These are phyloP conservation scores for Aspergillus carbonarius DNA, from an alignment of 2,329 filamentous ascomycete species.

Conservation along the genomic window DNA sequence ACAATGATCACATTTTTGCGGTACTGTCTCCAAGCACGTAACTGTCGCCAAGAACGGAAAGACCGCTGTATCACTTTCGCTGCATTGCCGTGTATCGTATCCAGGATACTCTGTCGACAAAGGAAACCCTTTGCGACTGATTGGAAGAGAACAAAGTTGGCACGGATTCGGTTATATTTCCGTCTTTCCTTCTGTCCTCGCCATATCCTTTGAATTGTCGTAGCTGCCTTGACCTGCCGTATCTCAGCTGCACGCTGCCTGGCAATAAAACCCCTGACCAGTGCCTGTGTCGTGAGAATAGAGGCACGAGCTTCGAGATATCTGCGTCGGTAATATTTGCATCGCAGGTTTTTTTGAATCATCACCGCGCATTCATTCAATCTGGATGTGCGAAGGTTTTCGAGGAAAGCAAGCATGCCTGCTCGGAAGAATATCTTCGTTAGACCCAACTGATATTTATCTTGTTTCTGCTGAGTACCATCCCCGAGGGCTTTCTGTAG, in stretches of 20 bases:
- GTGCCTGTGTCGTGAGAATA: conserved; percentile 76
- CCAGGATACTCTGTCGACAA: conserved; percentile 85
- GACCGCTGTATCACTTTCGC: conserved; percentile 85
- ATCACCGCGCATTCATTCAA: conserved; percentile 93
- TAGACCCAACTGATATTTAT: conserved; percentile 96
- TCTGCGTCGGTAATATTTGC: conserved; percentile 90
- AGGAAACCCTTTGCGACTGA: conserved; percentile 89
- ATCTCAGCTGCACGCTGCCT: conserved; percentile 76
- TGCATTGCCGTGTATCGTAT: conserved; percentile 89
- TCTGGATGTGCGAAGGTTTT: conserved; percentile 85
- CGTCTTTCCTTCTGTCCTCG: conserved; percentile 87
- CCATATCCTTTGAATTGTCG: conserved; percentile 94
- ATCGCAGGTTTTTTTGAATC: conserved; percentile 97
- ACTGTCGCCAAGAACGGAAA: conserved; percentile 78
- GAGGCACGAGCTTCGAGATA: conserved; percentile 84
- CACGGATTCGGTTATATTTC: conserved; percentile 72
- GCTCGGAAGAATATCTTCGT: conserved; percentile 99
- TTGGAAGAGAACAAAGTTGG: conserved; percentile 84
- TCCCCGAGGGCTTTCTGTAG: conserved; percentile 82
- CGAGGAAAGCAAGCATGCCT: conserved; percentile 96
- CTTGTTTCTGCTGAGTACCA: conserved; percentile 68
- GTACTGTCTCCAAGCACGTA: conserved; percentile 82
- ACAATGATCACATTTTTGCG: conserved; percentile 85
- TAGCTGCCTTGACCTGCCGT: conserved; percentile 80
- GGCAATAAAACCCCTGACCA: conserved; percentile 73